Conservation (phyloP, 768 basidiomycete species). For the Hydnum rufescens region DNA sequence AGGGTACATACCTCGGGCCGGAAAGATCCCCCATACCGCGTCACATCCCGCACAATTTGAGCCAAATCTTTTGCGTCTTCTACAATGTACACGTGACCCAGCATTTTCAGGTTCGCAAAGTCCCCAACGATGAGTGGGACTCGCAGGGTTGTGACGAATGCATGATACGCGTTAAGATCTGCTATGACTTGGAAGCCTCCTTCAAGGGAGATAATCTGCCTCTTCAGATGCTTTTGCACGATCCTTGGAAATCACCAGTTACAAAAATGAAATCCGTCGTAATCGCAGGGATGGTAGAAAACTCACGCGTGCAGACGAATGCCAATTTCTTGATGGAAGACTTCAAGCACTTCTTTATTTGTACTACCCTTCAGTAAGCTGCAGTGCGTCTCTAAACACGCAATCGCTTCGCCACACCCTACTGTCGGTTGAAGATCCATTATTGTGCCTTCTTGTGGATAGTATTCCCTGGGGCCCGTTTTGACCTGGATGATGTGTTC, state of each 20-base stretch:
- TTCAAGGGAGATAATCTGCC: slow-evolving; percentile 84
- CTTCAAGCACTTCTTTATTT: slow-evolving; percentile 88
- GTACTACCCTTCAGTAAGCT: slow-evolving; percentile 82
- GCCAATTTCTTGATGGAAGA: slow-evolving; percentile 95
- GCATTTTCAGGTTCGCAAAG: slow-evolving; percentile 90
- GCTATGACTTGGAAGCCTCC: slow-evolving; percentile 95
- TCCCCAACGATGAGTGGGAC: slow-evolving; percentile 68
- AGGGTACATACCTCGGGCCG: slow-evolving; percentile 58
- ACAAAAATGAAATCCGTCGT: background rate
- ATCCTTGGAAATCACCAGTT: slow-evolving; percentile 53
- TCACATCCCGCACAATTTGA: slow-evolving; percentile 87
- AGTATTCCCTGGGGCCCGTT: slow-evolving; percentile 76
- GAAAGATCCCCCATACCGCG: slow-evolving; percentile 87
- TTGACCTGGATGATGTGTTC: slow-evolving; percentile 77
- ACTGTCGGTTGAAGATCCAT: slow-evolving; percentile 71
- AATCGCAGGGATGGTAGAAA: background rate
- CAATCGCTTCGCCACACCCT: slow-evolving; percentile 79
- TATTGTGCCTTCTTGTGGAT: slow-evolving; percentile 59
- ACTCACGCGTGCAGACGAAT: slow-evolving; percentile 67
- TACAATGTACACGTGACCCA: slow-evolving; percentile 90
- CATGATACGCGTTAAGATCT: slow-evolving; percentile 84
- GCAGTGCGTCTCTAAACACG: slow-evolving; percentile 78
- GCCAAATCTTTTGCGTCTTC: slow-evolving; percentile 92
- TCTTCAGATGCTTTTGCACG: slow-evolving; percentile 88
- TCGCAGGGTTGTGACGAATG: slow-evolving; percentile 76